Evolutionary conservation across 2,329 filamentous ascomycete genomes (phyloP), one percentile per base, ranked within the genome.

Genomic region (Emmonsia crescens): DNA sequence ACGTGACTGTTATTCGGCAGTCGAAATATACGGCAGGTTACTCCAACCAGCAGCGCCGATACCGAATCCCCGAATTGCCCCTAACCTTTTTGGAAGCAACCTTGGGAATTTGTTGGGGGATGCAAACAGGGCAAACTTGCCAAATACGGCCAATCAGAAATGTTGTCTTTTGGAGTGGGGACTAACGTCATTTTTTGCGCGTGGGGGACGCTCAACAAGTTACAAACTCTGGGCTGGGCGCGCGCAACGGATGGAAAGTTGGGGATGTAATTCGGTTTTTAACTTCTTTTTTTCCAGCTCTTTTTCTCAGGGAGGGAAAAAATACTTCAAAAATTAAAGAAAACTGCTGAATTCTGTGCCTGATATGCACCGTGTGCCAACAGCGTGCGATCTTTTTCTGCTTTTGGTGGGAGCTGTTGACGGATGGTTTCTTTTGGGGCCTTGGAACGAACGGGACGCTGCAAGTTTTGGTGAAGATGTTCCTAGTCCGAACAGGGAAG

Each of bases 81-180:
- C n/a, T n/a, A n/a, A n/a, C n/a, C n/a, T n/a, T n/a, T n/a, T n/a
- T n/a, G n/a, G n/a, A n/a, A n/a, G n/a, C n/a, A n/a, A n/a, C n/a
- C n/a, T n/a, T n/a, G n/a, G n/a, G 6, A 49, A 31, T 55, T 48
- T 61, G 54, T 61, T 61, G 51, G 59, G 54, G 51, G 40, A 61
- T 61, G 59, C 49, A 57, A 61, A 61, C 52, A 21, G 36, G 36
- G 14, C 59, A 61, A 61, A 61, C 49, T 2, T 3, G 33, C 16
- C 9, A 3, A 2, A 5, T 19, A 2, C 36, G 16, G 36, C 48
- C 49, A 46, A 42, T 54, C 48, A 42, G 38, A 19, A 5, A 14
- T n/a, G 36, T 16, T 31, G 49, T n/a, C 16, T 36, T 6, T 8
- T 29, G 38, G 5, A 38, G 3, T 57, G 55, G 55, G 55, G 55